Evolutionary conservation across 2,329 filamentous ascomycete species (phyloP), one percentile per base, ranked within the genome.

Genomic region (Phoma sp.): DNA sequence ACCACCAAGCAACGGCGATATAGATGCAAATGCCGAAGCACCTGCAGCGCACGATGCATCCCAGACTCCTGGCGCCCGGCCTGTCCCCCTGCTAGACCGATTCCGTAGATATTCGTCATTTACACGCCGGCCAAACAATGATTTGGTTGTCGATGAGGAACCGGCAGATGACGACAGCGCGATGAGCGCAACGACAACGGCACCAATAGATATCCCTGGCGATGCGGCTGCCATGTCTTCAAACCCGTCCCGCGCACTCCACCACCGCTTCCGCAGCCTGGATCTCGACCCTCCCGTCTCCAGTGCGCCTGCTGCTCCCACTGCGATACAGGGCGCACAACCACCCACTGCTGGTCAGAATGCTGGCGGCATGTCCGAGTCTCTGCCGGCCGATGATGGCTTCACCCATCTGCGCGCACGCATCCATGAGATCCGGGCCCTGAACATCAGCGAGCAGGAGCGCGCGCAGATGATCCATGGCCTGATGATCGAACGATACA

Each of bases 401-500:
- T 82, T 82, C 79, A 73, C 73, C 17, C 68, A 74, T 51, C 66
- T 82, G 36, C 74, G 80, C 23, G 71, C 71, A 48, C 75, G 79
- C 65, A 76, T 82, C 61, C 80, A 81, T 42, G 69, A 79, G 52
- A 80, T 82, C 50, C 70, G 76, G 55, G 72, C 74, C 38, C 60
- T 81, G 49, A 71, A 72, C 0, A 64, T 78, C 10, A 72, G 76
- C 21, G 80, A 77, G 18, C 76, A 78, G 48, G 80, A 81, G 59
- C 81, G 80, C 60, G 80, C 80, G n/a, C 70, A 69, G 52, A 68
- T 76, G 62, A 79, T 82, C 69, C 80, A 82, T 60, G 59, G 62
- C 30, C 66, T 82, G 52, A 82, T 82, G 80, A 81, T 74, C 39
- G 76, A 79, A 60, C 74, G 78, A 47, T 82, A 80, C 62, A 67